Base-by-base conservation (phyloP, 768 basidiomycete genomes). In the Boletus pseudopeckii region DNA sequence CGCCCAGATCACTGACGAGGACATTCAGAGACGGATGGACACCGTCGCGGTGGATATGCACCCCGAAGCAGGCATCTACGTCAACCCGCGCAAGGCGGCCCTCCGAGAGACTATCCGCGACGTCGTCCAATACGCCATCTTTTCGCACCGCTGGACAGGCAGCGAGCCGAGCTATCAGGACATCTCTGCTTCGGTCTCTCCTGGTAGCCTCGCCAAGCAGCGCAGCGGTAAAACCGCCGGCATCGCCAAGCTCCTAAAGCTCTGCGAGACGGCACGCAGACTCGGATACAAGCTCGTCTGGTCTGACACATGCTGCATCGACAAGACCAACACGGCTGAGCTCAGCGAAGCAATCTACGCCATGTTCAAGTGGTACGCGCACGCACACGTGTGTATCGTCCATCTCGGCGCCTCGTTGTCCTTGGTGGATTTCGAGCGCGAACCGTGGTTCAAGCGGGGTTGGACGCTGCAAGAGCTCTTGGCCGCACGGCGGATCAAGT, bases 301-400 rank as follows among this genome's bases (percentile, higher is more conserved):
- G 69, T 67, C 63, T 3, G 69, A 72, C 32, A 64, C 69, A 0
- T 71, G 66, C 18, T 72, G 69, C 50, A 67, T 72, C 34, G 62
- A 71, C 51, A 61, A 64, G 50, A 45, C 42, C 26, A 64, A 65
- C 40, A 24, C 52, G 3, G 26, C 54, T 3, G 69, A 72, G 28
- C 65, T 72, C n/a, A 55, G 57, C 14, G 70, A 72, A 48, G 66
- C 71, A 1, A 61, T 71, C 20, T 59, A 59, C 17, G 65, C 70
- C 24, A 72, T 72, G 65, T 72, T 59, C 59, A 60, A 52, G 49
- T 71, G 71, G 69, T 72, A 72, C 36, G 49, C 61, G 5, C 38
- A 71, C 28, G 55, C 65, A 5, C 54, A 69, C 18, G n/a, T 71
- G 17, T 72, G 71, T 47, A 58, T 71, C 43, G 55, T 58, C 18